Evolutionary conservation across 306 rosid species (phyloP).

Genomic region (Hippophae gyantsensis): DNA sequence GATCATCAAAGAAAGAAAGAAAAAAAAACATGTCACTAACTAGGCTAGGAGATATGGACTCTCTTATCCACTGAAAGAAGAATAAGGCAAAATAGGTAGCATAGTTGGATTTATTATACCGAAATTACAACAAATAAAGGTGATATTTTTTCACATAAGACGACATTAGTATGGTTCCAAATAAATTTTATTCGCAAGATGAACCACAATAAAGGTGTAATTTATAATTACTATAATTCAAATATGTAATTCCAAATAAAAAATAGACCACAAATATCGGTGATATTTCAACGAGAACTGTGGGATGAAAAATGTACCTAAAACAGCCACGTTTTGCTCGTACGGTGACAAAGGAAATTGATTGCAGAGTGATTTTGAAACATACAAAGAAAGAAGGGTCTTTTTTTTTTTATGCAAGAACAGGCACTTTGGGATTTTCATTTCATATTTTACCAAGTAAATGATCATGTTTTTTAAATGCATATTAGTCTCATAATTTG

Average conservation of each 20-base stretch:
- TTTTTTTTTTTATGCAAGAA: neutral
- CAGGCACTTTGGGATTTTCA: slow-evolving; percentile 2
- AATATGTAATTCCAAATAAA: no score
- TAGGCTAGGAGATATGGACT: neutral
- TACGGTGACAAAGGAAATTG: neutral
- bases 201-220: no score
- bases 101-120: no score
- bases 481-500: no score
- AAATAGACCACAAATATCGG: neutral
- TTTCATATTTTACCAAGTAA: slow-evolving; percentile 9
- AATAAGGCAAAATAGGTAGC: neutral
- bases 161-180: no score
- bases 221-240: no score
- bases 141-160: no score
- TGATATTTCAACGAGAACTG: slow-evolving; percentile 12
- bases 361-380: neutral
- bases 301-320: neutral
- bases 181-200: no score
- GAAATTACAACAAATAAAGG: no score
- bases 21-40: neutral
- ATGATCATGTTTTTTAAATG: neutral
- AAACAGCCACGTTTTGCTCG: neutral
- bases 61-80: neutral
- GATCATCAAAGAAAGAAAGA: slow-evolving; percentile 8
- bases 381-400: neutral